Base-by-base conservation (phyloP, 768 basidiomycete species). In the Xerocomellus amylosporus region DNA sequence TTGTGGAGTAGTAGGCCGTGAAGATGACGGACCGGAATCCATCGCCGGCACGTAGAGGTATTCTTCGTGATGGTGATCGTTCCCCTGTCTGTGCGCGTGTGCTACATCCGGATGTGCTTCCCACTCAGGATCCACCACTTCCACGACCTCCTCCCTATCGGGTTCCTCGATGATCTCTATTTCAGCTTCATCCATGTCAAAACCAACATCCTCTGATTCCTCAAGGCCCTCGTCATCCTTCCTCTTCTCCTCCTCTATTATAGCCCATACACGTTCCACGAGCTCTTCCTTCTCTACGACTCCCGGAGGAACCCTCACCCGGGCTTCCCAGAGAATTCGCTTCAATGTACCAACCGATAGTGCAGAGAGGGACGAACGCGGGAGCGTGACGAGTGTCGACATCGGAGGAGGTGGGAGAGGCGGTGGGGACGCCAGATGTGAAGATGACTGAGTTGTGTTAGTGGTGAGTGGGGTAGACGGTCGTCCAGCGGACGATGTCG, bases 241-340 rank as follows among this genome's bases (percentile, higher is more conserved):
- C 79, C 65, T 59, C 79, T 81, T 56, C 66, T 90, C 88, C 55
- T 84, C 84, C 48, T 85, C 85, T 17, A 92, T 71, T 13, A 93
- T 15, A 22, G 42, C 73, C 51, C 73, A 60, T 24, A 91, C 90
- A 64, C 87, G 88, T 40, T 70, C 76, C 14, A 93, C 89, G n/a
- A 93, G 70, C 46, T 93, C 91, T 22, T 77, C 74, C 75, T 97
- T 97, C 75, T 97, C 94, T n/a, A 96, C 73, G 2, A 94, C 74
- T 37, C 61, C 62, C 1, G 62, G 62, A 19, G 69, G 70, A 50
- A 79, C 66, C 63, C 85, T 76, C 28, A 90, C 89, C 52, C 88
- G 92, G 59, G 94, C 91, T 50, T 84, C 83, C 64, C 84, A 91
- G 20, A 97, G 70, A 19, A 96, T 79, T 2, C 78, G 77, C 68